Base-by-base conservation (phyloP, 1,284 basidiomycete genomes). In the Ceratobasidium sp. region DNA sequence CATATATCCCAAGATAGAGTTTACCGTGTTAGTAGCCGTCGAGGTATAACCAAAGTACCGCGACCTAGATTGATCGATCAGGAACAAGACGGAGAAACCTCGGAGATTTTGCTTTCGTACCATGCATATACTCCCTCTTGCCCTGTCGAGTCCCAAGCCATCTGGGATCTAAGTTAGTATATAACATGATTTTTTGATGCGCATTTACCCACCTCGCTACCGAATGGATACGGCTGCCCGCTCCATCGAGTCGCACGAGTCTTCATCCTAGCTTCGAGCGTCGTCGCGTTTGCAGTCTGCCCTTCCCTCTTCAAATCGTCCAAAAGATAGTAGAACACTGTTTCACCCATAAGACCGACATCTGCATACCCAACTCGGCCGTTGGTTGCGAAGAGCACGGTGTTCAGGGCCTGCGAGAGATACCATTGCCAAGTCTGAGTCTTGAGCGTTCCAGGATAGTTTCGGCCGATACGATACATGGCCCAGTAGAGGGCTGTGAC, bases 61-160 rank as follows among this genome's bases (percentile, higher is more conserved):
- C 64, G 86, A 85, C 89, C 88, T 88, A 89, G 1, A 89, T 88
- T 28, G 88, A 88, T 80, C 89, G 88, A 31, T 60, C 42, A 61
- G 39, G 31, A 54, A n/a, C 7, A 23, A 26, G 3, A 28, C 0
- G n/a, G 15, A 39, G 20, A 28, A 15, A 37, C 17, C 8, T 2
- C 28, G 42, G n/a, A 2, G 31, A 20, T 15, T 17, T n/a, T 26
- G 37, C 4, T 2, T 35, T 17, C 69, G 33, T 35, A 73, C 69
- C 69, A 73, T 13, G 69, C 69, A 61, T 67, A 64, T 23, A 63
- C 66, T 5, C 66, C 56, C 66, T 69, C 56, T 78, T 89, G 88
- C 10, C 89, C 89, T 13, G 89, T 89, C 17, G 88, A 89, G 80
- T 90, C 89, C 88, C 88, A 89, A 10, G 88, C 88, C 88, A 89